A percentile compares a stretch with the other conserved stretches of the same genome.
Evolutionary conservation across 2,329 filamentous ascomycete species (phyloP).

Genomic region (Calonectria crousiana): DNA sequence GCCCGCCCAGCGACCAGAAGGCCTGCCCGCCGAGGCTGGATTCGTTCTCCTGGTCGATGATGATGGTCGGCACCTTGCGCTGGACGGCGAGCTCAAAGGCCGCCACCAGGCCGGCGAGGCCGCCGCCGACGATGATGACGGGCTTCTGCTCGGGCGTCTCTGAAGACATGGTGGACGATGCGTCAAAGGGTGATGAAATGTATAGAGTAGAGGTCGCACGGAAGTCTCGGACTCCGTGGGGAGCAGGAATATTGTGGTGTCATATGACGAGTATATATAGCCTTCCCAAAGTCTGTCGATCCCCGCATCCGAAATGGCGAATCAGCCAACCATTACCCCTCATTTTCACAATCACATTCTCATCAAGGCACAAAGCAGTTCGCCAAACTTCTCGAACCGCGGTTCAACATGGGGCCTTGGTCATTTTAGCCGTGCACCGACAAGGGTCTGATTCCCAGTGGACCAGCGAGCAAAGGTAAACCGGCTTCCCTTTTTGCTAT

Average conservation of each 20-base stretch:
- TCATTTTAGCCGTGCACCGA: background rate
- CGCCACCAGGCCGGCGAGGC: constrained; percentile 70
- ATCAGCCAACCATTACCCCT: background rate
- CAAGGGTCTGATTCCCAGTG: background rate
- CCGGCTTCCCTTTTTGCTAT: background rate
- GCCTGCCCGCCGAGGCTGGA: constrained; percentile 71
- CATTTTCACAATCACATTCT: constrained; percentile 3
- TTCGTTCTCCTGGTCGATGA: constrained; percentile 70
- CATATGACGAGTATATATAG: background rate
- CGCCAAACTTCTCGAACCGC: background rate
- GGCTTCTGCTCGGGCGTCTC: constrained; percentile 37
- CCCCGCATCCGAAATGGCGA: background rate
- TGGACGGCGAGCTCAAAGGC: constrained; percentile 66
- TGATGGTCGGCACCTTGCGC: constrained; percentile 61
- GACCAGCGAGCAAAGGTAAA: background rate
- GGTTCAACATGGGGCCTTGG: background rate
- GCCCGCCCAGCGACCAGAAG: constrained; percentile 73
- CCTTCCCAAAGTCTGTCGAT: background rate
- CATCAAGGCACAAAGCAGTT: background rate
- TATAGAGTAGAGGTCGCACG: background rate
- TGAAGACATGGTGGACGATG: constrained; percentile 15
- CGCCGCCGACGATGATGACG: constrained; percentile 69
- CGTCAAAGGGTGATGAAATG: background rate
- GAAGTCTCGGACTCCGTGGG: constrained; percentile 5
- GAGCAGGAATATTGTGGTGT: background rate